Conservation (phyloP, 2,329 filamentous ascomycete genomes). For the Cladosporium colombiae region DNA sequence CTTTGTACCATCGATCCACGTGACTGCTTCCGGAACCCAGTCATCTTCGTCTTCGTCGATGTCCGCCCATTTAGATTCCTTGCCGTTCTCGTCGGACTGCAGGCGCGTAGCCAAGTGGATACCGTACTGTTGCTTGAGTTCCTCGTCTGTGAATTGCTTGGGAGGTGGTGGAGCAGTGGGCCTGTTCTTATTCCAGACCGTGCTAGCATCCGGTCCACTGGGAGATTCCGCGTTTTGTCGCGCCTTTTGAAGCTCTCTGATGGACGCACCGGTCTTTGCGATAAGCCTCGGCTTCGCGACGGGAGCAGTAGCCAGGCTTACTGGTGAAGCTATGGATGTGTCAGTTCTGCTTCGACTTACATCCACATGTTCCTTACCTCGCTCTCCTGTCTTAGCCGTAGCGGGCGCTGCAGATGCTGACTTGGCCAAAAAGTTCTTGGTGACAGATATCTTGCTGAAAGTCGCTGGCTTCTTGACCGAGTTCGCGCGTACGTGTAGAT, state of each 20-base stretch:
- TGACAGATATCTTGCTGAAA: constrained; percentile 84
- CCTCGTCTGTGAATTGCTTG: constrained; percentile 83
- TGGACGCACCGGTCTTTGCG: constrained; percentile 68
- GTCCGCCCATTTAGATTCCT: constrained; percentile 84
- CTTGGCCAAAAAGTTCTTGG: constrained; percentile 82
- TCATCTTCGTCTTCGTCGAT: constrained; percentile 88
- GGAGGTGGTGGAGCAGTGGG: constrained; percentile 68
- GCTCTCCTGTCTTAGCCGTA: constrained; percentile 26
- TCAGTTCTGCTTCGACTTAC: constrained; percentile 23
- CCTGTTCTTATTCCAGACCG: constrained; percentile 87
- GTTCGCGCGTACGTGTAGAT: constrained; percentile 57
- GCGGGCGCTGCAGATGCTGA: constrained; percentile 55
- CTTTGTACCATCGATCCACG: constrained; percentile 87
- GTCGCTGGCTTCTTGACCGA: constrained; percentile 72
- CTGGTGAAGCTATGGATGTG: constrained; percentile 21
- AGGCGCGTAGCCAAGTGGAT: constrained; percentile 81
- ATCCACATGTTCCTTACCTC: constrained; percentile 22
- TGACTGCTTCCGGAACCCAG: constrained; percentile 81
- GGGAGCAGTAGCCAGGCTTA: constrained; percentile 51
- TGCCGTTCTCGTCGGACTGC: constrained; percentile 71
- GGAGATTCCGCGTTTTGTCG: constrained; percentile 38
- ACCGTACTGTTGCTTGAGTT: constrained; percentile 78
- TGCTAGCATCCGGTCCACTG: constrained; percentile 66
- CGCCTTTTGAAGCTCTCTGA: constrained; percentile 44
- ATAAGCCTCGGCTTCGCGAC: constrained; percentile 66